These are phyloP conservation scores for Schizochytrium sp. DNA, from an alignment of 108 stramenopile species.

Conservation along the genomic window DNA sequence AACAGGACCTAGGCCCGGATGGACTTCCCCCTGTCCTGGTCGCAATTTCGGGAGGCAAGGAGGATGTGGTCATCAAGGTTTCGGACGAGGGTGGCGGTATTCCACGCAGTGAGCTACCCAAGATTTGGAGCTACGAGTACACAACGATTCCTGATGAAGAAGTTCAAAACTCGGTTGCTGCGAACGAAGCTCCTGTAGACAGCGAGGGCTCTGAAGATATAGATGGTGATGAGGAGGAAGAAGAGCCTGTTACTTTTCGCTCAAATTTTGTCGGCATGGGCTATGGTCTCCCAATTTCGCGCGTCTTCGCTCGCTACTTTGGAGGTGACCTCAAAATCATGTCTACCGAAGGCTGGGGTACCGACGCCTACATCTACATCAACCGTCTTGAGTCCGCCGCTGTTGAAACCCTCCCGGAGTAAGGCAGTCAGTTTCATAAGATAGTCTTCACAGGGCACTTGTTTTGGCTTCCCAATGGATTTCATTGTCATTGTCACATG, in stretches of 20 bases:
- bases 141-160: conserved; percentile 76
- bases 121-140: conserved; percentile 95
- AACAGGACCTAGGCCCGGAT: conserved; percentile 2
- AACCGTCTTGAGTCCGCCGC: conserved; percentile 62
- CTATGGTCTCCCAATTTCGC: conserved; percentile 93
- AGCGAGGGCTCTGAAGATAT: not conserved
- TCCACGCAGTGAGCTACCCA: conserved; percentile 87
- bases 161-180: not conserved
- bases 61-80: conserved; percentile 98
- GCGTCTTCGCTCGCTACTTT: conserved; percentile 97
- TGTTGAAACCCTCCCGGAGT: conserved; percentile 49
- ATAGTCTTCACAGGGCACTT: not conserved
- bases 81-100: conserved; percentile 97
- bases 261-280: conserved; percentile 85
- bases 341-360: conserved; percentile 96
- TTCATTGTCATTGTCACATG: not conserved
- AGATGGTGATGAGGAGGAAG: conserved; percentile 79
- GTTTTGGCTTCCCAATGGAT: not conserved
- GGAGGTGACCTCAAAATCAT: conserved; percentile 98
- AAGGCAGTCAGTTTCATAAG: not conserved
- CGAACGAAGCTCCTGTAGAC: conserved; percentile 64
- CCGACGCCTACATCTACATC: conserved; percentile 96
- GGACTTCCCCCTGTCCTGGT: conserved; percentile 89
- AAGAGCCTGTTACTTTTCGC: conserved; percentile 79
- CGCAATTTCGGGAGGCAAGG: conserved; percentile 90